Percentiles rank a stretch among this genome's conserved stretches.
These are phyloP conservation scores for Penicillium freii DNA, from an alignment of 2,329 filamentous ascomycete species.

Conservation along the genomic window DNA sequence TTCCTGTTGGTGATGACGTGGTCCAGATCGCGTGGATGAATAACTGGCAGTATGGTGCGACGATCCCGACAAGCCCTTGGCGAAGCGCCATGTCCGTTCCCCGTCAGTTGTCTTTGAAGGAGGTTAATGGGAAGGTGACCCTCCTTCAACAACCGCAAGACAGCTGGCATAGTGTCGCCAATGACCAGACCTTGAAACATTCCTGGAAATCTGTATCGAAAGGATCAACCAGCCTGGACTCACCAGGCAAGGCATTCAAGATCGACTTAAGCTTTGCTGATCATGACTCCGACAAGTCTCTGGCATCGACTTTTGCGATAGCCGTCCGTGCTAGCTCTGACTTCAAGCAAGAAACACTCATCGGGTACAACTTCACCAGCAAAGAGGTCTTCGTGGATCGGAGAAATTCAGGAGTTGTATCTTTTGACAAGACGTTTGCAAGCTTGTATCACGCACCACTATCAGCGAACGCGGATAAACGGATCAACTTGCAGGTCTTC, in stretches of 20 bases:
- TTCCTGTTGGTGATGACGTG: slow-evolving; percentile 14
- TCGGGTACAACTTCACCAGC: slow-evolving; percentile 30
- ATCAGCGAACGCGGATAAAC: slow-evolving; percentile 14
- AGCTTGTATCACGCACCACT: slow-evolving; percentile 22
- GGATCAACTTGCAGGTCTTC: slow-evolving; percentile 24
- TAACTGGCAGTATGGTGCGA: slow-evolving; percentile 30
- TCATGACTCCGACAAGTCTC: background rate
- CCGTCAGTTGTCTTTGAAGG: slow-evolving; percentile 23
- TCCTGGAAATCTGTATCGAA: slow-evolving; percentile 10
- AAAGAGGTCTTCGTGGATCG: slow-evolving; percentile 28
- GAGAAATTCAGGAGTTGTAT: slow-evolving; percentile 19
- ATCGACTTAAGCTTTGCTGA: slow-evolving; percentile 23
- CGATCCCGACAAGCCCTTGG: slow-evolving; percentile 28
- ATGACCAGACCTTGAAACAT: background rate
- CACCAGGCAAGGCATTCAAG: slow-evolving; percentile 20
- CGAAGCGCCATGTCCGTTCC: slow-evolving; percentile 30
- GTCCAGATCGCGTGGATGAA: slow-evolving; percentile 31
- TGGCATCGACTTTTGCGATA: slow-evolving; percentile 21
- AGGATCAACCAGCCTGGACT: slow-evolving; percentile 14
- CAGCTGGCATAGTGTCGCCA: slow-evolving; percentile 9
- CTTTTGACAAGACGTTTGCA: slow-evolving; percentile 26
- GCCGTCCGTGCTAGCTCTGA: slow-evolving; percentile 19
- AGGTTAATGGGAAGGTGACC: slow-evolving; percentile 10
- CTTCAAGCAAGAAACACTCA: slow-evolving; percentile 21
- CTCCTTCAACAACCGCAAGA: slow-evolving; percentile 20